Base-by-base conservation (phyloP, 768 basidiomycete genomes). In the Agaricus sinodeliciosus region DNA sequence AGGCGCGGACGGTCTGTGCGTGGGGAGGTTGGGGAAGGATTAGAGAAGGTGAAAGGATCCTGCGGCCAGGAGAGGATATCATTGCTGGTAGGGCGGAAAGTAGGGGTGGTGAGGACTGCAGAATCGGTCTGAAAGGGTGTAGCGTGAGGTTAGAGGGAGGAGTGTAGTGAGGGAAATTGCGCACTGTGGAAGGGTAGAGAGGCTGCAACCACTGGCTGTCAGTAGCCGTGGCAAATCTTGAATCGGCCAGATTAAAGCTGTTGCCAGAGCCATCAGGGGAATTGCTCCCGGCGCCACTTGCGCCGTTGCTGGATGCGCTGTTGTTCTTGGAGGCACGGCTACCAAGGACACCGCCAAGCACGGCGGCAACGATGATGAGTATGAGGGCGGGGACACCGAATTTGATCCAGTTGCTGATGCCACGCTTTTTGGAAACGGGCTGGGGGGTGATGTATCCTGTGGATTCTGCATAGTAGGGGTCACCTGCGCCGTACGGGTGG, bases 1-100 rank as follows among this genome's bases (percentile, higher is more conserved):
- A 99, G 77, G 41, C 90, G 87, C 22, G 96, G 96, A 56, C 94
- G 87, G 62, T 90, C 85, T 8, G 83, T 60, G 42, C 92, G 85
- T 31, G 84, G 73, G 46, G 66, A 67, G 35, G 83, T 82, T n/a
- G 78, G 74, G 39, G 65, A 65, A 9, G 90, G 84, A 58, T 66
- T 82, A 35, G 79, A 62, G 16, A 92, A 87, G 41, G 81, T 65
- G 65, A 84, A 90, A 5, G 89, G 63, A 65, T 98, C 95, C 44
- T 72, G 59, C 3, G 92, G 93, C 94, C 94, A 97, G 5, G 81
- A 67, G 22, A 22, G 46, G n/a, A 48, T 48, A 13, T 37, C 26
- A 49, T 75, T 66, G 49, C 75, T 78, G 18, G 84, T 74, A 0
- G 81, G 62, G 48, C 77, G 70, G 65, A 94, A 90, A 2, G 90